Evolutionary conservation across 2,329 filamentous ascomycete species (phyloP).

Genomic region (Fusarium equiseti): DNA sequence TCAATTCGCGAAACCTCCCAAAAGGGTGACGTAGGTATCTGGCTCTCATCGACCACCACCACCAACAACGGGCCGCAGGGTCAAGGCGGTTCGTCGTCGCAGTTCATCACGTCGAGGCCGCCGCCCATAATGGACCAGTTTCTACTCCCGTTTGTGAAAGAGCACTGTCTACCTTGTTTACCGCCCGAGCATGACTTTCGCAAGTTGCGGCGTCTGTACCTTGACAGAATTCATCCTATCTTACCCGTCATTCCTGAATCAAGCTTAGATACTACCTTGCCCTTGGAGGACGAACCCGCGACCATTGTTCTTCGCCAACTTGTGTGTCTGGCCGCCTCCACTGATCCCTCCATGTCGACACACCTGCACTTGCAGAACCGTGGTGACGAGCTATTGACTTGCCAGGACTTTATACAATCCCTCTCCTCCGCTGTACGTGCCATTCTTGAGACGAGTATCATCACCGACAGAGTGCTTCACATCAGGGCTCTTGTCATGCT

Average conservation of each 20-base stretch:
- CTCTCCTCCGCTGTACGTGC: constrained; percentile 63
- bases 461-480: constrained; percentile 66
- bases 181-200: constrained; percentile 62
- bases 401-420: constrained; percentile 62
- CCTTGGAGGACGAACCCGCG: constrained; percentile 48
- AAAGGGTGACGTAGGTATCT: constrained; percentile 68
- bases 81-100: constrained; percentile 45
- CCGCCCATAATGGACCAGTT: constrained; percentile 57
- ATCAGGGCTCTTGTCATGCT: constrained; percentile 67
- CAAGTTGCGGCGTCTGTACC: constrained; percentile 60
- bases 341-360: constrained; percentile 59
- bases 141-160: constrained; percentile 58
- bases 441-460: constrained; percentile 65
- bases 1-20: constrained; percentile 55
- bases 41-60: constrained; percentile 56
- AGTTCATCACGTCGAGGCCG: constrained; percentile 55
- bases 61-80: background rate
- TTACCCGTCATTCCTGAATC: constrained; percentile 63
- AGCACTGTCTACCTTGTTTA: constrained; percentile 61
- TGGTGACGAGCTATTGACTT: constrained; percentile 55
- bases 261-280: constrained; percentile 47
- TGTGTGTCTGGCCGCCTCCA: constrained; percentile 66
- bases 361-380: constrained; percentile 60
- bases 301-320: constrained; percentile 64
- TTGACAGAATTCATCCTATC: constrained; percentile 66